Evolutionary conservation across 805 yeast genomes (phyloP), one percentile per base, ranked within the genome.

Genomic region (Metschnikowia shivogae): DNA sequence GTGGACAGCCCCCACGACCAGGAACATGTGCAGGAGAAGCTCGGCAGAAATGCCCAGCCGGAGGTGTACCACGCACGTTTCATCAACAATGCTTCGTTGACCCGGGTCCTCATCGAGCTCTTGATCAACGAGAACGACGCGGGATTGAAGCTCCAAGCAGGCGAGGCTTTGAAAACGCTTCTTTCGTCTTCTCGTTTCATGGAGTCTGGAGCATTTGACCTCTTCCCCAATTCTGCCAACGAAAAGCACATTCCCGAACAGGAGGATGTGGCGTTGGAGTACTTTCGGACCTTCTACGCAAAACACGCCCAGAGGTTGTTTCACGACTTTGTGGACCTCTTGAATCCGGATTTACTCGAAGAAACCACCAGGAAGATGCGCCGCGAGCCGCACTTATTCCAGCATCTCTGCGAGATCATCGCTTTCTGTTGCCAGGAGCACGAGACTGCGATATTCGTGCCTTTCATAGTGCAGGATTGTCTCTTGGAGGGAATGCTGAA

Each of bases 121-220:
- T 61, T 90, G 6, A 61, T 82, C 3, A 73, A 77, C 17, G 95
- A 86, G 48, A 67, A 71, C 9, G 81, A 81, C 50, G 77, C 82
- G 5, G 95, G 95, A 0, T 64, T 89, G 42, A 82, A 85, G 57
- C 79, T 86, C 6, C 97, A 89, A 61, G 85, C 90, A 0, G 81
- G 78, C 50, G 97, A 89, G 63, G 95, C 96, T 1, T 64, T 90
- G 39, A 82, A 82, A 58, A 80, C 82, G 1, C 63, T 90, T 29
- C 68, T 90, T 11, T 90, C 86, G 57, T 82, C 87, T 10, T 49
- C 54, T 5, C 35, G 42, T 11, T 39, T 39, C 22, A 20, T 39
- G 42, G 42, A 39, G 10, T 4, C 35, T 12, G 35, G 29, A 4
- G 42, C 47, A 1, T 45, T 55, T 10, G 49, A 46, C 26, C 47